Conservation (phyloP, 2,329 filamentous ascomycete species). For the Coniochaeta sp. region DNA sequence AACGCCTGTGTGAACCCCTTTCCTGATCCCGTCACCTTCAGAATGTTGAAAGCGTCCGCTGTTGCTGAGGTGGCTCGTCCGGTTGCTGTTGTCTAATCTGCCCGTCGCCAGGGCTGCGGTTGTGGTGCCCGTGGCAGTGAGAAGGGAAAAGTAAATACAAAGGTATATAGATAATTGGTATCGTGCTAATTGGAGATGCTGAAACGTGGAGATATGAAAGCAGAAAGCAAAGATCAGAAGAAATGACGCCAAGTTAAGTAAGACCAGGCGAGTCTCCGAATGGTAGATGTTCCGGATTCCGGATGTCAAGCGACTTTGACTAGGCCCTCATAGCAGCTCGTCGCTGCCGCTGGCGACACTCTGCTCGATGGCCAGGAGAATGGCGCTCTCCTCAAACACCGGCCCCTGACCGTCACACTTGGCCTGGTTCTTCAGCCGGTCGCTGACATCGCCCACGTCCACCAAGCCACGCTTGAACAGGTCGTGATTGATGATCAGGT, state of each 20-base stretch:
- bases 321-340: constrained; percentile 48
- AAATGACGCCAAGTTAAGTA: not conserved
- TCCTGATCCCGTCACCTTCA: not conserved
- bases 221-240: not conserved
- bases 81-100: not conserved
- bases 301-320: too few relatives aligned
- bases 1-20: not conserved
- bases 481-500: constrained; percentile 76
- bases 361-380: constrained; percentile 68
- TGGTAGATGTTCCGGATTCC: too few relatives aligned
- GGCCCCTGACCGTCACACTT: constrained; percentile 84
- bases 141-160: not conserved
- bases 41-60: not conserved
- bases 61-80: not conserved
- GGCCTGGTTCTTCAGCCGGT: constrained; percentile 66
- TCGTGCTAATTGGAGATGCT: not conserved
- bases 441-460: constrained; percentile 75
- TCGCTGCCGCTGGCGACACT: constrained; percentile 73
- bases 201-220: too few relatives aligned
- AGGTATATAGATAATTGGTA: not conserved
- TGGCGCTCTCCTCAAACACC: constrained; percentile 73
- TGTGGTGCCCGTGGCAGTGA: not conserved
- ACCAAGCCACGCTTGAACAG: constrained; percentile 70
- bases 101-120: not conserved
- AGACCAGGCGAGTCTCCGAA: not conserved